Evolutionary conservation across 1,284 basidiomycete species (phyloP).

Genomic region (Rhodotorula sp.): DNA sequence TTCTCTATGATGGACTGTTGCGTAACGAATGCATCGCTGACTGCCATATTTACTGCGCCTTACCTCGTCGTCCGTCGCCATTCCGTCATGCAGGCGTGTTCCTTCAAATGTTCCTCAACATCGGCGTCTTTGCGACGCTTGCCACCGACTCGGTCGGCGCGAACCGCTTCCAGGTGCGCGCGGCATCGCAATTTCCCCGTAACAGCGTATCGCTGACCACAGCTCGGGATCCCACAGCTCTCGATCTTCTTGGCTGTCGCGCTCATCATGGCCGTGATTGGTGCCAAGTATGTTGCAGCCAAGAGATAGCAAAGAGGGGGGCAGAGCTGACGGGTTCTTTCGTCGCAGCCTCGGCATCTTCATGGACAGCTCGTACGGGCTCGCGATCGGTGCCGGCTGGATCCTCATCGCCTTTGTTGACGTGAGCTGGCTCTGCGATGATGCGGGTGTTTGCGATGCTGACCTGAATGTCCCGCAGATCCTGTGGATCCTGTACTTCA

Average conservation of each 20-base stretch:
- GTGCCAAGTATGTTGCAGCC: constrained; percentile 59
- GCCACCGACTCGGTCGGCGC: constrained; percentile 79
- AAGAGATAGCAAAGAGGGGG: constrained; percentile 27
- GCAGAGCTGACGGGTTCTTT: constrained; percentile 57
- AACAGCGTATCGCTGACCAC: neutral
- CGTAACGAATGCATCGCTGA: neutral
- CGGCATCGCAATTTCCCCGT: neutral
- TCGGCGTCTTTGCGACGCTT: constrained; percentile 76
- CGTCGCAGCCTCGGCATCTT: constrained; percentile 56
- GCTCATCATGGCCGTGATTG: constrained; percentile 82
- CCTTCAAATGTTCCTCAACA: constrained; percentile 76
- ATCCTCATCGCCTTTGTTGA: constrained; percentile 82
- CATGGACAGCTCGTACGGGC: constrained; percentile 50
- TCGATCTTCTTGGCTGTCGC: constrained; percentile 81
- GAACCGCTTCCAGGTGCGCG: constrained; percentile 64
- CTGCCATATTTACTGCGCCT: neutral
- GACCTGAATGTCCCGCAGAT: constrained; percentile 58
- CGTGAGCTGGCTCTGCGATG: constrained; percentile 46
- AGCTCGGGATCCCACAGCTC: constrained; percentile 66
- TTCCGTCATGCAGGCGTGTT: constrained; percentile 42
- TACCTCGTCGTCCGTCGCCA: neutral
- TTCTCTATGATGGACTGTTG: neutral
- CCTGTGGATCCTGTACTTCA: constrained; percentile 94
- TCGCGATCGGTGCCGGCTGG: constrained; percentile 88
- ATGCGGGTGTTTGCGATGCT: too few species aligned